Evolutionary conservation across 257 asterid genomes (phyloP).

Genomic region (Galeopsis tetrahit): DNA sequence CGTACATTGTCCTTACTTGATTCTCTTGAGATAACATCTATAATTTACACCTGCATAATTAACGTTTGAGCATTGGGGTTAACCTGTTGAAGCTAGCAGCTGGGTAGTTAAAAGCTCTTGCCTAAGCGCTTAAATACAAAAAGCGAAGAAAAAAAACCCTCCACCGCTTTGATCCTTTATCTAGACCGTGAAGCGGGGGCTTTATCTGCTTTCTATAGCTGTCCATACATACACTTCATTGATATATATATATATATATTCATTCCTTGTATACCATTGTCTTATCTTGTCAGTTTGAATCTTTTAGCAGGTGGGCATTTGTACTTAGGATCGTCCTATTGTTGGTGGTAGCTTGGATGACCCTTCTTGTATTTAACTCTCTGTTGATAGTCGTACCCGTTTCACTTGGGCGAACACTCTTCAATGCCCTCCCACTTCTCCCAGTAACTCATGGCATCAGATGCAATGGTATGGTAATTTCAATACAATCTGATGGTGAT

Average conservation of each 20-base stretch:
- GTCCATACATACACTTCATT: not conserved
- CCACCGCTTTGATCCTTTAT: not conserved
- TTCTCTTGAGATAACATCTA: not conserved
- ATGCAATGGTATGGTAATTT: slow-evolving; percentile 75
- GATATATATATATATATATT: not conserved
- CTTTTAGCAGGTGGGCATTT: slow-evolving; percentile 85
- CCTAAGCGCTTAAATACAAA: not conserved
- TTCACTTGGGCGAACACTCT: slow-evolving; percentile 85
- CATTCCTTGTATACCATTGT: slow-evolving; percentile 16
- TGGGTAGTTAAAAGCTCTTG: not conserved
- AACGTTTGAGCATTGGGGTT: slow-evolving; percentile 3
- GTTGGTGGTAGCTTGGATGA: slow-evolving; percentile 95
- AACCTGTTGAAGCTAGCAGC: not conserved
- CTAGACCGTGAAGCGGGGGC: not conserved
- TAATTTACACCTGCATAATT: not conserved
- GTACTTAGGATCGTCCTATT: slow-evolving; percentile 82
- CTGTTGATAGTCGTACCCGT: slow-evolving; percentile 81
- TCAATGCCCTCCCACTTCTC: slow-evolving; percentile 82
- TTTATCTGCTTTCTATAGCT: not conserved
- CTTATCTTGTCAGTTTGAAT: slow-evolving; percentile 44
- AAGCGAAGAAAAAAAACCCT: not conserved
- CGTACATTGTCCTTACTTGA: not conserved
- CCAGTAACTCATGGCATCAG: slow-evolving; percentile 92
- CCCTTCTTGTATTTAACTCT: slow-evolving; percentile 83
- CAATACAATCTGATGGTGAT: slow-evolving; percentile 23